These are phyloP conservation scores for Simplicillium sp. DNA, from an alignment of 2,329 filamentous ascomycete species.

Conservation along the genomic window DNA sequence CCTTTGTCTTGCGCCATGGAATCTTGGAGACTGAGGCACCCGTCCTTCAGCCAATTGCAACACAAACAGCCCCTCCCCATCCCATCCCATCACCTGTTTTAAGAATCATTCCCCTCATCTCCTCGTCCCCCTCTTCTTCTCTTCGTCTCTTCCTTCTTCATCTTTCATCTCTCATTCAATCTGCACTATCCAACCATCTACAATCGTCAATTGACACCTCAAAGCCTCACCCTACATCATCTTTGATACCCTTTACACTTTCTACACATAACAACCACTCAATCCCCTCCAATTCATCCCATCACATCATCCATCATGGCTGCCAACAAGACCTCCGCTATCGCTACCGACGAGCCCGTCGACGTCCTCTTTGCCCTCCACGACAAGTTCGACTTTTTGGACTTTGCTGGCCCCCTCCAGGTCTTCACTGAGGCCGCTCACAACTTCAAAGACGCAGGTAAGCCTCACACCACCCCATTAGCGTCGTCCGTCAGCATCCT, in stretches of 20 bases:
- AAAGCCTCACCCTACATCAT: background rate
- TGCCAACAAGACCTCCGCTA: constrained; percentile 47
- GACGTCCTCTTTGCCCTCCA: constrained; percentile 53
- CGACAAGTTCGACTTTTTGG: constrained; percentile 48
- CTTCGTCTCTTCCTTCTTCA: constrained; percentile 13
- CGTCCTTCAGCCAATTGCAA: no score
- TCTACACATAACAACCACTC: constrained; percentile 1
- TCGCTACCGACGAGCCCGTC: constrained; percentile 45
- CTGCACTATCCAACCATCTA: constrained; percentile 9
- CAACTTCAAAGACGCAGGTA: constrained; percentile 43
- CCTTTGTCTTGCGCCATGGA: constrained; percentile 1
- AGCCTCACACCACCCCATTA: constrained; percentile 15
- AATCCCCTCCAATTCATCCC: constrained; percentile 4
- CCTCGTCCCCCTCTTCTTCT: constrained; percentile 11
- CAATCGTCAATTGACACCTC: background rate
- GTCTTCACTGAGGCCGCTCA: constrained; percentile 41
- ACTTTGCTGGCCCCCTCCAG: constrained; percentile 47
- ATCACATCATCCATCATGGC: constrained; percentile 37
- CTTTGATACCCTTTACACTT: no score
- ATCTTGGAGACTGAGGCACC: no score
- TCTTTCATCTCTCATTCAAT: constrained; percentile 10
- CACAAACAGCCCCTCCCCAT: constrained; percentile 1
- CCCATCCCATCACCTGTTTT: constrained; percentile 6
- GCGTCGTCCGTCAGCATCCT: background rate
- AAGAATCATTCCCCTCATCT: constrained; percentile 9